Conservation (phyloP, 1,284 basidiomycete species). For the Pseudomicrostroma phylloplanum region DNA sequence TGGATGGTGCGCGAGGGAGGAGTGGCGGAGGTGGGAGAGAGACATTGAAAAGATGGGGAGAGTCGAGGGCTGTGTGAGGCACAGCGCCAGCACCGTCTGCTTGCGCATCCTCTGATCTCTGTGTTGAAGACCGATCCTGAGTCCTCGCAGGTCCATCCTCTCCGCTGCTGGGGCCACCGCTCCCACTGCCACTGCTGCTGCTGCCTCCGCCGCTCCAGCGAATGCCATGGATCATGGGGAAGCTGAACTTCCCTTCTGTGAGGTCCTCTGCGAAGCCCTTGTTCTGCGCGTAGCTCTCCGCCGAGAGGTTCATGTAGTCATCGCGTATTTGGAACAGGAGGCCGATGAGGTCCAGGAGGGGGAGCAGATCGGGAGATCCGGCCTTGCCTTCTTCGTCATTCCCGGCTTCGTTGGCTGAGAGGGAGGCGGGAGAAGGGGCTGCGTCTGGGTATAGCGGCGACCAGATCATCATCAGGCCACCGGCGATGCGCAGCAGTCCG, state of each 20-base stretch:
- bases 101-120: too few species aligned
- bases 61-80: not conserved
- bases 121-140: too few species aligned
- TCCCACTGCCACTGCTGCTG: constrained; percentile 1
- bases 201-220: constrained; percentile 49
- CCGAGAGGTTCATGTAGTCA: constrained; percentile 93
- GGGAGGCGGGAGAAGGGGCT: not conserved
- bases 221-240: constrained; percentile 84
- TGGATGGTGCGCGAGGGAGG: not conserved
- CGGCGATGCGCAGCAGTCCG: constrained; percentile 81
- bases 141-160: too few species aligned
- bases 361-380: constrained; percentile 53
- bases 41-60: not conserved
- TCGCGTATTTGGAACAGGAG: constrained; percentile 94
- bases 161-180: too few species aligned
- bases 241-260: constrained; percentile 93
- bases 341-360: constrained; percentile 87
- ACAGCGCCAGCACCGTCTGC: not conserved
- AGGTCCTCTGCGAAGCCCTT: constrained; percentile 94
- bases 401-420: not conserved
- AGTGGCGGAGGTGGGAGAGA: not conserved
- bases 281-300: constrained; percentile 73
- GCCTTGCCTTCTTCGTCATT: constrained; percentile 11
- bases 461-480: constrained; percentile 89
- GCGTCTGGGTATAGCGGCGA: constrained; percentile 12